phyloP scores from a whole-genome alignment of 306 rosid species.

The Cicer pinnatifidum region DNA sequence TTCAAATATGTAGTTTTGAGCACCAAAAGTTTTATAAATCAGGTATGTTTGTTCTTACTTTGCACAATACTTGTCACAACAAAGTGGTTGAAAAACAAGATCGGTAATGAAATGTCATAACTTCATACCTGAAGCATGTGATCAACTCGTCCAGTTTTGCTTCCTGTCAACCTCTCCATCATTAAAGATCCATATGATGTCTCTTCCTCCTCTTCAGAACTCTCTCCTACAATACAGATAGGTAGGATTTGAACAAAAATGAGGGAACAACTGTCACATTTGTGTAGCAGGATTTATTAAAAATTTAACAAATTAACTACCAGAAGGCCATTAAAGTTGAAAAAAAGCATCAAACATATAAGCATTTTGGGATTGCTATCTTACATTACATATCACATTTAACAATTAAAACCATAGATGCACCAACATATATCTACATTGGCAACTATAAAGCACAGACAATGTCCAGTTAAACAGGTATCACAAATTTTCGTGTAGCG shows the following conservation, averaged over 20 bases:
- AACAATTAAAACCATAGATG: slow-evolving; percentile 13
- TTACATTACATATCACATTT: slow-evolving; percentile 7
- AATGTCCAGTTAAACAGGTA: background rate
- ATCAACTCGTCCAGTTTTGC: slow-evolving; percentile 79
- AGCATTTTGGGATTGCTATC: slow-evolving; percentile 25
- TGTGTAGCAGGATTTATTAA: slow-evolving; percentile 27
- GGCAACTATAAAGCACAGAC: slow-evolving; percentile 2
- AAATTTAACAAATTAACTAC: slow-evolving; percentile 26
- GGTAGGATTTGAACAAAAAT: slow-evolving; percentile 20
- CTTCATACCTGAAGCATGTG: slow-evolving; percentile 84
- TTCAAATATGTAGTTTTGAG: slow-evolving; percentile 1
- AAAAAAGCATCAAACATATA: slow-evolving; percentile 35
- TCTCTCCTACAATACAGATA: slow-evolving; percentile 52
- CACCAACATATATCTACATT: background rate
- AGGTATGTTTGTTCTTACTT: slow-evolving; percentile 8
- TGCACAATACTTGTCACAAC: slow-evolving; percentile 32
- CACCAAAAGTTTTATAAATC: slow-evolving; percentile 31
- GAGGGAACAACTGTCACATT: slow-evolving; percentile 26
- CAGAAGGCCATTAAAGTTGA: slow-evolving; percentile 14
- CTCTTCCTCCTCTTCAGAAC: slow-evolving; percentile 65
- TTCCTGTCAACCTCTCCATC: slow-evolving; percentile 87
- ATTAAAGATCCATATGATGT: slow-evolving; percentile 79
- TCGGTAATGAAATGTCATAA: slow-evolving; percentile 32
- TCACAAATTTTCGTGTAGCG: background rate
- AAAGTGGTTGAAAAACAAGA: slow-evolving; percentile 30